Evolutionary conservation across 2,329 filamentous ascomycete species (phyloP).

Genomic region (Colletotrichum tabaci): DNA sequence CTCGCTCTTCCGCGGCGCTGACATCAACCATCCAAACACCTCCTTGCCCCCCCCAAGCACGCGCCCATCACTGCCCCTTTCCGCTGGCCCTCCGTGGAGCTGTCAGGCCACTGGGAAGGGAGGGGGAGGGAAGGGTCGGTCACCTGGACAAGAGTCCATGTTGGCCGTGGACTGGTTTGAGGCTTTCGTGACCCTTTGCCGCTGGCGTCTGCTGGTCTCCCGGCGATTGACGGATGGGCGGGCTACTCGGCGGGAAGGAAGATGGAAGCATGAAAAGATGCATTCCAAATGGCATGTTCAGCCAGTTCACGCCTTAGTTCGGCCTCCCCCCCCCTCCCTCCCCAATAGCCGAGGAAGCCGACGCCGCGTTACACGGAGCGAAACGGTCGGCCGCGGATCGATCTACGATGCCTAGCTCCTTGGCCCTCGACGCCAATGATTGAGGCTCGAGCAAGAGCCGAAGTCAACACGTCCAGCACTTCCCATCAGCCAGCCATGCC

Average conservation of each 20-base stretch:
- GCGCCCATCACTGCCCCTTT: conserved; percentile 32
- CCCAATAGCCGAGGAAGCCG: conserved; percentile 22
- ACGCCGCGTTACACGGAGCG: not conserved
- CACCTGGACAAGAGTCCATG: conserved; percentile 20
- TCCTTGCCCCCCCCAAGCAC: not conserved
- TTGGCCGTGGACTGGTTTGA: no score
- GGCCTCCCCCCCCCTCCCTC: not conserved
- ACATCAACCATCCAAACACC: conserved; percentile 15
- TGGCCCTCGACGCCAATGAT: conserved; percentile 36
- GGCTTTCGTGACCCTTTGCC: no score
- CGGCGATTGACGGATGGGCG: not conserved
- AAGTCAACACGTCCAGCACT: not conserved
- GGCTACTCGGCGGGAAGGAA: conserved; percentile 27
- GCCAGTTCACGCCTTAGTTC: not conserved
- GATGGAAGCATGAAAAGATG: not conserved
- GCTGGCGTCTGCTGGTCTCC: not conserved
- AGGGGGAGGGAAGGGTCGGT: not conserved
- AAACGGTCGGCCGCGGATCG: conserved; percentile 9
- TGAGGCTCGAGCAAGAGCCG: conserved; percentile 37
- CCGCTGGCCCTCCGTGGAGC: conserved; percentile 7
- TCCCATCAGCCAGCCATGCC: not conserved
- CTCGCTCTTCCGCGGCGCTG: conserved; percentile 19
- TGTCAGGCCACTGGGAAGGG: conserved; percentile 18
- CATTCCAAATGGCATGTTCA: not conserved
- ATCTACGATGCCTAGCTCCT: conserved; percentile 34